Evolutionary conservation across 768 basidiomycete genomes (phyloP).

Genomic region (Tulasnella sp.): DNA sequence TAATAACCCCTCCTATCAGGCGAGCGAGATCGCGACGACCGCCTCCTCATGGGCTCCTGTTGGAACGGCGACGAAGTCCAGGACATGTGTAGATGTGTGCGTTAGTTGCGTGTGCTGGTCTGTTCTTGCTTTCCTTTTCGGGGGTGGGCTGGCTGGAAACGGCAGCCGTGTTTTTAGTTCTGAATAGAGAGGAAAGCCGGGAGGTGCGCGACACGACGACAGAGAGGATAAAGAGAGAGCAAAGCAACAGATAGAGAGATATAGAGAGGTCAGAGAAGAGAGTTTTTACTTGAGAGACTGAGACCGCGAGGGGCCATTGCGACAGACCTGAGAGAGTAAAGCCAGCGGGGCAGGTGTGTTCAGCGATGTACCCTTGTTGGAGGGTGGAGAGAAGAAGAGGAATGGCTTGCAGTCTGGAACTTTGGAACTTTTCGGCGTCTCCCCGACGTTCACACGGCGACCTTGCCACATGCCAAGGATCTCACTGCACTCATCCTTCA

Average conservation of each 20-base stretch:
- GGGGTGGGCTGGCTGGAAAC: not conserved
- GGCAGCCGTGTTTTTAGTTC: not conserved
- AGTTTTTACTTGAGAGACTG: slow-evolving; percentile 45
- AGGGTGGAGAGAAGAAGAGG: slow-evolving; percentile 28
- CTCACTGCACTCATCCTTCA: not conserved
- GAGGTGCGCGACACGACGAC: not conserved
- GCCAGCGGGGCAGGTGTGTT: not conserved
- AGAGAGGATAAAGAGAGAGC: slow-evolving; percentile 44
- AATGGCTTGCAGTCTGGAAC: slow-evolving; percentile 16
- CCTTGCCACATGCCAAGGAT: not conserved
- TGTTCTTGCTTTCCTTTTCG: not conserved
- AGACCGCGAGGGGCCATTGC: slow-evolving; percentile 13
- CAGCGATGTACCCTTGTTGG: not conserved
- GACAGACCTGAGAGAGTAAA: slow-evolving; percentile 19
- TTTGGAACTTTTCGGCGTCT: slow-evolving; percentile 20
- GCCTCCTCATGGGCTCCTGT: slow-evolving; percentile 50
- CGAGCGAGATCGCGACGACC: slow-evolving; percentile 83
- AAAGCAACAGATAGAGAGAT: slow-evolving; percentile 57
- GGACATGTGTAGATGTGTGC: slow-evolving; percentile 41
- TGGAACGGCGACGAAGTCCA: slow-evolving; percentile 54
- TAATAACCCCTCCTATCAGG: slow-evolving; percentile 62
- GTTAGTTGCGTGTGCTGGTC: not conserved
- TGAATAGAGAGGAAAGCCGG: not conserved
- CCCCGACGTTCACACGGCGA: not conserved
- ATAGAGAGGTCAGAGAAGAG: slow-evolving; percentile 66